Percentiles rank a stretch among this genome's conserved stretches.
These are phyloP conservation scores for Hirsutella thompsonii DNA, from an alignment of 2,329 filamentous ascomycete species.

Conservation along the genomic window DNA sequence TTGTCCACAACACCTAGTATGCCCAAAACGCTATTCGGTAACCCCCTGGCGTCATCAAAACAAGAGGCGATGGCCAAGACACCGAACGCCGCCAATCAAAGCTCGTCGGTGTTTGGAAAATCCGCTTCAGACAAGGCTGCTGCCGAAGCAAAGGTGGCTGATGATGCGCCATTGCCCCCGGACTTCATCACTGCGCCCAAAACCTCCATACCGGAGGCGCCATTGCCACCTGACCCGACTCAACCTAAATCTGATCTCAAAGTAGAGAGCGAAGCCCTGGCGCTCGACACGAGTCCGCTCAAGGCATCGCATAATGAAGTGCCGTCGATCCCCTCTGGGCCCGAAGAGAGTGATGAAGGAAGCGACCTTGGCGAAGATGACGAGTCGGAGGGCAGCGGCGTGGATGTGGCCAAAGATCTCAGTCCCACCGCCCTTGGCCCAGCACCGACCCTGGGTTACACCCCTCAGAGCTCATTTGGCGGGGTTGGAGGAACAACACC, in stretches of 20 bases:
- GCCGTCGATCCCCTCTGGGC: constrained; percentile 21
- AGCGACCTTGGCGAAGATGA: constrained; percentile 28
- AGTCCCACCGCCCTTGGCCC: constrained; percentile 35
- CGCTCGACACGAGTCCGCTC: constrained; percentile 22
- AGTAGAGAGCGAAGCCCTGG: constrained; percentile 24
- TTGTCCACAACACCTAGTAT: constrained; percentile 31
- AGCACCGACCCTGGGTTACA: constrained; percentile 35
- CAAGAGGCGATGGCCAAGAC: constrained; percentile 12
- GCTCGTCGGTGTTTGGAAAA: constrained; percentile 22
- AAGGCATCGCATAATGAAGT: constrained; percentile 16
- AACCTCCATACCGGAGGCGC: constrained; percentile 15
- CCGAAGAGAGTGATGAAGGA: constrained; percentile 28
- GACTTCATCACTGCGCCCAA: constrained; percentile 15
- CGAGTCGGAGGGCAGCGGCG: constrained; percentile 44
- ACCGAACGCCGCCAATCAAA: constrained; percentile 4
- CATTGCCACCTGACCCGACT: constrained; percentile 29
- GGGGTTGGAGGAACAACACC: constrained; percentile 27
- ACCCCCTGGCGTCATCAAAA: constrained; percentile 14
- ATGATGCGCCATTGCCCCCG: constrained; percentile 18
- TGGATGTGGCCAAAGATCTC: constrained; percentile 52
- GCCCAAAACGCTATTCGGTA: constrained; percentile 15
- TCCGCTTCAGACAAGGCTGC: constrained; percentile 12
- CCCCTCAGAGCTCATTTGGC: constrained; percentile 47
- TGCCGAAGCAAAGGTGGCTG: constrained; percentile 6
- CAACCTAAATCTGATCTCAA: constrained; percentile 12